A percentile compares a stretch with the other conserved stretches of the same genome.
These are phyloP conservation scores for Chytridiales sp. DNA, from an alignment of 371 early-diverging fungal species.

Conservation along the genomic window DNA sequence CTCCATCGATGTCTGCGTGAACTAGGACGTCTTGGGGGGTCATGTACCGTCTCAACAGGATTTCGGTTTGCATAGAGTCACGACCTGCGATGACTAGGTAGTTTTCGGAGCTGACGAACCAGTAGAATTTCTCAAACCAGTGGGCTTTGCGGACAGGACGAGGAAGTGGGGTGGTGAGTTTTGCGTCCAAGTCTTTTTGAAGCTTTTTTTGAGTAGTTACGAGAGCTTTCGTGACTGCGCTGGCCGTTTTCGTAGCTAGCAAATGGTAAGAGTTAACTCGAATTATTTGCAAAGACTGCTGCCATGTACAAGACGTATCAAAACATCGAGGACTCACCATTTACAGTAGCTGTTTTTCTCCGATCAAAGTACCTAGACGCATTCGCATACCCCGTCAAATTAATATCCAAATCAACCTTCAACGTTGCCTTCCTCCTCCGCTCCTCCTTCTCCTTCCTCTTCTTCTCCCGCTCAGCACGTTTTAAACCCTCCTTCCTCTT, in stretches of 20 bases:
- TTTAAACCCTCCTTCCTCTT: constrained; percentile 17
- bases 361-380: constrained; percentile 86
- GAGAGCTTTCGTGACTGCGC: constrained; percentile 78
- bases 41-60: constrained; percentile 64
- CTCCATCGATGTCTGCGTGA: constrained; percentile 96
- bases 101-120: constrained; percentile 96
- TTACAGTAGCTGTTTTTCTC: constrained; percentile 76
- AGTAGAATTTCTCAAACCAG: constrained; percentile 99
- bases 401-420: constrained; percentile 82
- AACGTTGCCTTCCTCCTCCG: constrained; percentile 20
- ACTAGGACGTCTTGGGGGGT: constrained; percentile 85
- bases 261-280: background rate
- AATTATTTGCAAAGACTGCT: too few species aligned
- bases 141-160: constrained; percentile 86
- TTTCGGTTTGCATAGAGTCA: constrained; percentile 97
- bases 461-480: constrained; percentile 10
- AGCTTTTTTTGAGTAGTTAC: constrained; percentile 91
- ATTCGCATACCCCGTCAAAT: constrained; percentile 86
- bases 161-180: constrained; percentile 63
- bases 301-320: too few species aligned
- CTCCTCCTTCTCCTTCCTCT: constrained; percentile 16
- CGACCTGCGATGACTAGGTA: constrained; percentile 95
- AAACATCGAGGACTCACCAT: constrained; percentile 50
- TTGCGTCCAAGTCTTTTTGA: constrained; percentile 70
- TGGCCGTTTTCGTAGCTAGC: constrained; percentile 73